Base-by-base conservation (phyloP, 2,329 filamentous ascomycete genomes). In the Moelleriella libera region DNA sequence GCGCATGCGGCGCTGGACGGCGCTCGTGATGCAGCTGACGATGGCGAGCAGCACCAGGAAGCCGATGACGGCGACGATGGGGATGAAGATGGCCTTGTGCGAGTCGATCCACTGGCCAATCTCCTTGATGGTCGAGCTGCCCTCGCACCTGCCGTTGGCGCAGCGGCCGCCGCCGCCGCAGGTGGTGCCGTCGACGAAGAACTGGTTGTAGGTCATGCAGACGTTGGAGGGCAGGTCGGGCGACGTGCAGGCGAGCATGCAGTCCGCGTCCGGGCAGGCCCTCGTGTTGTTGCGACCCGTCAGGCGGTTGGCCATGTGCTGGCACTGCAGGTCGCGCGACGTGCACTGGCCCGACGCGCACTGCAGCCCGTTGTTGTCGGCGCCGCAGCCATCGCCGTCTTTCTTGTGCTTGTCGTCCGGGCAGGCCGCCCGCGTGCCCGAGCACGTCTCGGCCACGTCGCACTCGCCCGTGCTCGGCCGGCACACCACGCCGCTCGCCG, bases 331-430 rank as follows among this genome's bases (percentile, higher is more conserved):
- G 63, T 96, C 81, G 52, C 92, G 82, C 47, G 85, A 92, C 4
- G 92, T 98, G 65, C 92, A 98, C 65, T 97, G 90, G 10, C 92
- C 92, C 43, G 85, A 89, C 31, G 92, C 88, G 61, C 92, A 98
- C 32, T 77, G 68, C 32, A 97, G 74, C 2, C 77, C 76, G 2
- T 65, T 59, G 41, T 30, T 28, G 41, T 28, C 7, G 8, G 11
- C 59, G 34, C 87, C 88, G 60, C 92, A 98, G 14, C 67, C 65
- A 4, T 76, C 70, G 52, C 81, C 92, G 61, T 97, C 82, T 0
- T 77, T 68, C 45, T 80, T 71, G 54, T 79, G 84, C 46, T 70
- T 55, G 62, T 98, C 88, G 1, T 66, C 59, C 0, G 92, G 92
- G 58, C 92, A 98, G 41, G 74, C 70, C 11, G 85, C 78, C 7